phyloP scores from a whole-genome alignment of 2,329 filamentous ascomycete genomes.

The Neospermospora avenae region DNA sequence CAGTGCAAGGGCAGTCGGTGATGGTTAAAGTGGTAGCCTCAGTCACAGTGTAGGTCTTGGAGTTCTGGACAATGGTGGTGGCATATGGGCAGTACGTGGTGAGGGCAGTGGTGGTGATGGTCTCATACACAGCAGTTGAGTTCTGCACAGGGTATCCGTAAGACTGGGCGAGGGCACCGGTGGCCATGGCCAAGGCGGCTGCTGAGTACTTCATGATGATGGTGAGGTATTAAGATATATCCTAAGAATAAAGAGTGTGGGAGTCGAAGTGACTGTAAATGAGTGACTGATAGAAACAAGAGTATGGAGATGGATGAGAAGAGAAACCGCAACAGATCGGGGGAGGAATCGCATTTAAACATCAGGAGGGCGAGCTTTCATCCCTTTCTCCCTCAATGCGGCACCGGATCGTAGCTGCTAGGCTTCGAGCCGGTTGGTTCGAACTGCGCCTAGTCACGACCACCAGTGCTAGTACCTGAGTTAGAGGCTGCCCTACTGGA shows the following conservation, averaged over 20 bases:
- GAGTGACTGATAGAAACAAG: background rate
- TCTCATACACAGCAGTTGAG: conserved; percentile 46
- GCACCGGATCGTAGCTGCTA: background rate
- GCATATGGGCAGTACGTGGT: conserved; percentile 42
- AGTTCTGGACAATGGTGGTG: conserved; percentile 21
- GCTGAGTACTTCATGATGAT: conserved; percentile 44
- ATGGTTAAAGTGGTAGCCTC: conserved; percentile 47
- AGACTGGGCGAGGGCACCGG: conserved; percentile 40
- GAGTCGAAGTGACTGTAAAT: conserved; percentile 3
- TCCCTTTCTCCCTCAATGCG: background rate
- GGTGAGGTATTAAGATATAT: conserved; percentile 30
- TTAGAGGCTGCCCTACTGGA: background rate
- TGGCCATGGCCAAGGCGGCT: conserved; percentile 5
- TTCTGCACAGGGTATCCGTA: conserved; percentile 54
- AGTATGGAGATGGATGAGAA: background rate
- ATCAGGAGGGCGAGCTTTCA: background rate
- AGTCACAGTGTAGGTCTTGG: conserved; percentile 57
- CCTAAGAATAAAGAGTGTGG: conserved; percentile 37
- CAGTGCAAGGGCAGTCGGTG: conserved; percentile 25
- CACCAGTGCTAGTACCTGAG: background rate
- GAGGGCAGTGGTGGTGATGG: conserved; percentile 45
- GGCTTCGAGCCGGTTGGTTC: background rate
- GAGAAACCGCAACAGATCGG: background rate
- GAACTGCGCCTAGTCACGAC: background rate
- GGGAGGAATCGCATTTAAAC: conserved; percentile 4